These are phyloP conservation scores for Ceratocystiopsis sp. DNA, from an alignment of 2,329 filamentous ascomycete species.

Conservation along the genomic window DNA sequence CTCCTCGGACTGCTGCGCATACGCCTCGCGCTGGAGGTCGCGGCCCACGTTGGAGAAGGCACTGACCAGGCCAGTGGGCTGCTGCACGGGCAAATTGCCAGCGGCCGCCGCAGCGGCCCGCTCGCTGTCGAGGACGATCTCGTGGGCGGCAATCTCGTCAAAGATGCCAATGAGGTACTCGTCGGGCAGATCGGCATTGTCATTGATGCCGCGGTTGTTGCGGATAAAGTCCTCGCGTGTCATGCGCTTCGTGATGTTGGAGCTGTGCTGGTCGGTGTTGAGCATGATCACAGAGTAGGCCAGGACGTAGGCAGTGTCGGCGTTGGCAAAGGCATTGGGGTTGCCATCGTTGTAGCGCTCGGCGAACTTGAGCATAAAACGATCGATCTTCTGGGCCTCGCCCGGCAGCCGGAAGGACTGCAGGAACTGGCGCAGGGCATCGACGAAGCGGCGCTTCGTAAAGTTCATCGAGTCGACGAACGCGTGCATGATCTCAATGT, in stretches of 20 bases:
- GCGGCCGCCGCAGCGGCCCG: constrained; percentile 73
- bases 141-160: constrained; percentile 78
- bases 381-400: constrained; percentile 97
- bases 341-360: constrained; percentile 91
- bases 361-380: constrained; percentile 98
- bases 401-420: constrained; percentile 91
- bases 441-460: constrained; percentile 75
- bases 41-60: constrained; percentile 83
- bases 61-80: constrained; percentile 56
- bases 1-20: constrained; percentile 87
- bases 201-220: constrained; percentile 97
- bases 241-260: constrained; percentile 73
- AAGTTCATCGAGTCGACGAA: constrained; percentile 97
- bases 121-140: constrained; percentile 90
- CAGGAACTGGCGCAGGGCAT: constrained; percentile 76
- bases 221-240: constrained; percentile 96
- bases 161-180: constrained; percentile 83
- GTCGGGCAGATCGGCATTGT: constrained; percentile 79
- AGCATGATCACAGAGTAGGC: constrained; percentile 95
- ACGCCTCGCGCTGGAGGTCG: constrained; percentile 82
- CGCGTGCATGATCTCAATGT: constrained; percentile 95
- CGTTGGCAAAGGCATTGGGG: constrained; percentile 93
- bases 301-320: constrained; percentile 90
- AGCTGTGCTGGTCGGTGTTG: constrained; percentile 91
- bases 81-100: constrained; percentile 33